A percentile compares a stretch with the other conserved stretches of the same genome.
These are phyloP conservation scores for Crassisporium funariophilum DNA, from an alignment of 768 basidiomycete species.

Conservation along the genomic window DNA sequence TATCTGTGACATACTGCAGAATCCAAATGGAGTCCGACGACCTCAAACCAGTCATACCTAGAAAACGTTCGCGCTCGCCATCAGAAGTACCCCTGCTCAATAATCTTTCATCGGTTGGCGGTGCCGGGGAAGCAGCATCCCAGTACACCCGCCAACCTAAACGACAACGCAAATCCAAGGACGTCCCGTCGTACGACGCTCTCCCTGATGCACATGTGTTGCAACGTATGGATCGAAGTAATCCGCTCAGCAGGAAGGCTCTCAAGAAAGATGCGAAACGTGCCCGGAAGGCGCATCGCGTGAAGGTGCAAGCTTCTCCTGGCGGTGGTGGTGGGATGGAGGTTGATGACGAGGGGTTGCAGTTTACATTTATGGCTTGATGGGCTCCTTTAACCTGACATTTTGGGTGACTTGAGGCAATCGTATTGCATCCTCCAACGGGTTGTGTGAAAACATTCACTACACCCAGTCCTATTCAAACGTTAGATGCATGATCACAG, in stretches of 20 bases:
- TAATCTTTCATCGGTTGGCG: conserved; percentile 13
- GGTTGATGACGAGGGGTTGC: conserved; percentile 46
- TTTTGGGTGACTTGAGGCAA: no score
- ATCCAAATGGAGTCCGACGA: conserved; percentile 39
- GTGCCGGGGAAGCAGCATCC: conserved; percentile 16
- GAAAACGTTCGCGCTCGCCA: conserved; percentile 43
- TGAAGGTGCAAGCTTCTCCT: conserved; percentile 17
- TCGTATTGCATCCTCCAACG: no score
- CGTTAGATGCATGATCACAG: no score
- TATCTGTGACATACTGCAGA: conserved; percentile 14
- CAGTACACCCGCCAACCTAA: conserved; percentile 51
- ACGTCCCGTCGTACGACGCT: conserved; percentile 54
- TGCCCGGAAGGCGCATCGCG: conserved; percentile 53
- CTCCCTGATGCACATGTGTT: conserved; percentile 49
- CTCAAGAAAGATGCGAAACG: conserved; percentile 69
- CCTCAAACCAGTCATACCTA: conserved; percentile 32
- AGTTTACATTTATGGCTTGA: conserved; percentile 51
- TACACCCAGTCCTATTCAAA: no score
- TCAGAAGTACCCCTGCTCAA: conserved; percentile 21
- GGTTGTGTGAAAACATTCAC: no score
- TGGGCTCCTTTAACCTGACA: background rate
- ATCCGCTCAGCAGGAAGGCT: conserved; percentile 60
- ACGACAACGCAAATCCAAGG: conserved; percentile 59
- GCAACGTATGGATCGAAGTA: conserved; percentile 49
- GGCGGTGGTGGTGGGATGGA: conserved; percentile 41